Evolutionary conservation across 2,329 filamentous ascomycete species (phyloP).

Genomic region (Ophiostoma novo-ulmi): DNA sequence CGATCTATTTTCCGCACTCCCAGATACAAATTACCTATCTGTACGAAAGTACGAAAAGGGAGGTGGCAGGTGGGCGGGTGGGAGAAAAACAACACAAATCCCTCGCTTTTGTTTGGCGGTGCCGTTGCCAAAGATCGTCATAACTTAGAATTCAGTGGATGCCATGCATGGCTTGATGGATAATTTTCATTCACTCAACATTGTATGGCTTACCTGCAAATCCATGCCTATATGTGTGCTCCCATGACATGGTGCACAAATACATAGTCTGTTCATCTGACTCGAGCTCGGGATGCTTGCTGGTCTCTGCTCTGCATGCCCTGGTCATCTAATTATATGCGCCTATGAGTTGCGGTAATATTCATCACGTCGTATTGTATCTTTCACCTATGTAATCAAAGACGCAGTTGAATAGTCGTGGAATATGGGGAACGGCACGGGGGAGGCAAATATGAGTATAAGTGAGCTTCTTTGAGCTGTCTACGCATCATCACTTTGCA

Average conservation of each 20-base stretch:
- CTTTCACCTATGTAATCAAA: not conserved
- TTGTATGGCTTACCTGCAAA: not conserved
- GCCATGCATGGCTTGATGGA: not conserved
- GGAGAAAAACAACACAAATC: not conserved
- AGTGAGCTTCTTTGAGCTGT: not conserved
- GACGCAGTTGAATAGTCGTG: not conserved
- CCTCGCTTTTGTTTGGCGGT: not conserved
- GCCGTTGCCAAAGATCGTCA: not conserved
- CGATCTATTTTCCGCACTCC: conserved; percentile 23
- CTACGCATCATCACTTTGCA: not conserved
- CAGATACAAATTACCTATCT: not conserved
- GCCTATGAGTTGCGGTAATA: not conserved
- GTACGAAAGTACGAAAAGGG: not conserved
- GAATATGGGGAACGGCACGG: not conserved
- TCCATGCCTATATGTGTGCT: not conserved
- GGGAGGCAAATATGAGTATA: not conserved
- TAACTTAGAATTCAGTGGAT: not conserved
- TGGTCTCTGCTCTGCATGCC: conserved; percentile 5
- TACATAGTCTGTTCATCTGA: not conserved
- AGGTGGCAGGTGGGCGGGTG: not conserved
- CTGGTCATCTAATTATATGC: not conserved
- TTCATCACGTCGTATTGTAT: not conserved
- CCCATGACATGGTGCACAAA: conserved; percentile 4
- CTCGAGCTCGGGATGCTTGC: conserved; percentile 11
- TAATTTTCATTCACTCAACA: not conserved